Percentiles rank a stretch among this genome's conserved stretches.
phyloP scores from a whole-genome alignment of 1,284 basidiomycete species.

The Sporisorium graminicola region DNA sequence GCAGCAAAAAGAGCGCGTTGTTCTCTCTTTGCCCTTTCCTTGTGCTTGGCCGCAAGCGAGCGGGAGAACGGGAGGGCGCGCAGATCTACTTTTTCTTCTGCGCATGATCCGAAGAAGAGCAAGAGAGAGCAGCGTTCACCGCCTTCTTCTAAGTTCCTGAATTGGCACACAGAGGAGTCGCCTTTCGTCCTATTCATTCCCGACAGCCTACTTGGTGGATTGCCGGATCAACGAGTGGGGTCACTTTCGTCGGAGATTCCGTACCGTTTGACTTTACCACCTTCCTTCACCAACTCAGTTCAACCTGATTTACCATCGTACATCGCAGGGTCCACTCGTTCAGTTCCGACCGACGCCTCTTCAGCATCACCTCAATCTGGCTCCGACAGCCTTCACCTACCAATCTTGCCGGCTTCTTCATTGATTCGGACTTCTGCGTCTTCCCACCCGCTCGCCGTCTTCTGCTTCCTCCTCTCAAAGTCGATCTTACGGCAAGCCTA shows the following conservation, averaged over 20 bases:
- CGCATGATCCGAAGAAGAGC: background rate
- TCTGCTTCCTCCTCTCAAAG: no score
- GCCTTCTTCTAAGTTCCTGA: background rate
- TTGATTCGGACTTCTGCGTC: no score
- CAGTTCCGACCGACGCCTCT: no score
- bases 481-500: no score
- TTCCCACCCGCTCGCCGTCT: no score
- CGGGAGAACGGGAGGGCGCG: background rate
- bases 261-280: no score
- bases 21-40: background rate
- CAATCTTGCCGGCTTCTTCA: no score
- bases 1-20: conserved; percentile 3
- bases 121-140: background rate
- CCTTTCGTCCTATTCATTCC: background rate
- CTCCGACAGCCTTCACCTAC: background rate
- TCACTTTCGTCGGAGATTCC: background rate
- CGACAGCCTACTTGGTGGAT: background rate
- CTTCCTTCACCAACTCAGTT: background rate
- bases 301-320: no score
- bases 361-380: no score
- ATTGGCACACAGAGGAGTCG: background rate
- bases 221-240: background rate
- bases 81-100: background rate
- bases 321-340: background rate
- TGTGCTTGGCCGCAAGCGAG: background rate